Evolutionary conservation across 805 yeast genomes (phyloP), one percentile per base, ranked within the genome.

Genomic region (Pichia sporocuriosa): DNA sequence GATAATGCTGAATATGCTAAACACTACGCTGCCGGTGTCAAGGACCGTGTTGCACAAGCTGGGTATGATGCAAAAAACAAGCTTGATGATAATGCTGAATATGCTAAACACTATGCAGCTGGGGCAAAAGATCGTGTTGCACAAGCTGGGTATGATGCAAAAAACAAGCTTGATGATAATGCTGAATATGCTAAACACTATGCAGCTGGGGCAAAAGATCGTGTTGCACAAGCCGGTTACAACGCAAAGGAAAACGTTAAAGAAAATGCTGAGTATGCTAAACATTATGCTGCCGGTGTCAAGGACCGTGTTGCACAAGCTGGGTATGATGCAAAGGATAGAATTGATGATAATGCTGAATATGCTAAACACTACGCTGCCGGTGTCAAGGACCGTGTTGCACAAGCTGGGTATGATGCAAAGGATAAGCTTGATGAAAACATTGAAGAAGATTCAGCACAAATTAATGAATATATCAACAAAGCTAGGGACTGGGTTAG

Each of bases 1-100:
- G 32, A 49, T 20, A 50, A 51, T 27, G 35, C 44, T 27, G 47
- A 55, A 20, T 51, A 54, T 37, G 39, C 50, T 9, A 41, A 39
- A 25, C 38, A 21, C 2, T 20, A 24, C 15, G 22, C 29, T 21
- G 26, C 32, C 7, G 32, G 26, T 9, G 39, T 23, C 11, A 23
- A 24, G 12, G 26, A 39, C 22, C 11, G 27, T 9, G 38, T 43
- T 20, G 16, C 27, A 9, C 30, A 36, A 16, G 40, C 43, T 17
- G 47, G 49, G 16, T 35, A 40, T 25, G 32, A 40, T 35, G 39
- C 36, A 1, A 37, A 33, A 16, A 34, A 35, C 8, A 25, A 24
- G 6, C 23, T 27, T 7, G 23, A 12, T 3, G 26, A 15, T 4
- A 27, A 40, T 25, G 31, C 31, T 20, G 30, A 25, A 15, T 34